Evolutionary conservation across 1,284 basidiomycete genomes (phyloP), one percentile per base, ranked within the genome.

Genomic region (Ganoderma sinense): DNA sequence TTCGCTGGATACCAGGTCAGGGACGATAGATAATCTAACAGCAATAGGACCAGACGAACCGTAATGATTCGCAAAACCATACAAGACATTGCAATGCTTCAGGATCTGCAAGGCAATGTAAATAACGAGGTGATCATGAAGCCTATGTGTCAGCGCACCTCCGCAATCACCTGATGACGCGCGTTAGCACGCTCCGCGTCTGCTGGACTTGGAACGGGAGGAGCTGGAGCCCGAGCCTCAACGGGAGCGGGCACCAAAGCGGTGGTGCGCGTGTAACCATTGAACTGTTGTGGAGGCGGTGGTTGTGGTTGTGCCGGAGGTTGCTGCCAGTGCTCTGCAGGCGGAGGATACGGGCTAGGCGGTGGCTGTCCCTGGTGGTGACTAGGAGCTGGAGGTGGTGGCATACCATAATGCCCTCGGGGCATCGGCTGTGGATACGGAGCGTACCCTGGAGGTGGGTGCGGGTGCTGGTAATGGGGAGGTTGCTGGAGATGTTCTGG

Each of bases 31-130:
- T 26, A 16, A 8, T 26, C 10, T 14, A 61, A 18, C n/a, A 2
- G 36, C 33, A 64, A 26, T 26, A 31, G 16, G 7, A 26, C 31
- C 16, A 23, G 10, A 64, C 68, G 39, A 70, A 92, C 91, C 88
- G 79, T 89, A 93, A 74, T 85, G 88, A 67, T 80, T 85, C 13
- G 92, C 90, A 76, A 93, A 93, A 7, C 82, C 70, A 75, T 90
- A 89, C 62, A 94, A 75, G 33, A 84, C 80, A 51, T 81, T 82
- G 69, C 92, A 94, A 73, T 90, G 88, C 69, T 86, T 84, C 69
- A 88, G 77, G 64, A 93, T 89, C 88, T 93, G 72, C 29, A 55
- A 67, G 56, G 65, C 74, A 60, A 33, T 64, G 63, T 60, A 13
- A 69, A 33, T 63, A 45, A 64, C 40, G 23, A 29, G 13, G 61